Conservation (phyloP, 2,329 filamentous ascomycete species). For the Huntiella savannae region DNA sequence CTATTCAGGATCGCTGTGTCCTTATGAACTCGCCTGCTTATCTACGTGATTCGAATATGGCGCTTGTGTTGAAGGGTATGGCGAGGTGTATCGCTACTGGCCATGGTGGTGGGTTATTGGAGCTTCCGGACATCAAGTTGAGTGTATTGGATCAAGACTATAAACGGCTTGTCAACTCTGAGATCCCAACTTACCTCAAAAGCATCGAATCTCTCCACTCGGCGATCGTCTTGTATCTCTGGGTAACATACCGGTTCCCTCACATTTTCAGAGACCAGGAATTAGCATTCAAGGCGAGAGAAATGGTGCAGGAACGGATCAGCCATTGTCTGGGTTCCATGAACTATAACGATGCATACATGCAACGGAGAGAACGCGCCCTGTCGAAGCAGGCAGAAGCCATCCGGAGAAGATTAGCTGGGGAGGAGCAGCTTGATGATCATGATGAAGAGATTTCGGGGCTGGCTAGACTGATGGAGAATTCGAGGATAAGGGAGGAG, state of each 20-base stretch:
- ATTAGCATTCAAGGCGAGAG: slow-evolving; percentile 63
- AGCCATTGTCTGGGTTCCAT: slow-evolving; percentile 27
- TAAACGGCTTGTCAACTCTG: slow-evolving; percentile 18
- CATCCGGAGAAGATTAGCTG: no score
- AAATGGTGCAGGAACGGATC: slow-evolving; percentile 58
- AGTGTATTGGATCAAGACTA: slow-evolving; percentile 51
- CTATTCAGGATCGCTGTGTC: slow-evolving; percentile 43
- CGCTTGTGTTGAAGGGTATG: slow-evolving; percentile 38
- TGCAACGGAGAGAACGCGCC: slow-evolving; percentile 16
- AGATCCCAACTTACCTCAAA: slow-evolving; percentile 37
- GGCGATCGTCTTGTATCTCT: slow-evolving; percentile 67
- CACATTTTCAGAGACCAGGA: slow-evolving; percentile 59
- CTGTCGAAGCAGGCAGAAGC: no score
- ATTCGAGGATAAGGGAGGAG: no score
- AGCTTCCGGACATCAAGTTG: slow-evolving; percentile 51
- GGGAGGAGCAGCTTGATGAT: background rate
- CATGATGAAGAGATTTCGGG: background rate
- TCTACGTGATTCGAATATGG: slow-evolving; percentile 29
- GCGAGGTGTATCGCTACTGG: slow-evolving; percentile 52
- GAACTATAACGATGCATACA: slow-evolving; percentile 16
- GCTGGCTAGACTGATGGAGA: background rate
- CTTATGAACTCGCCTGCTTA: slow-evolving; percentile 46
- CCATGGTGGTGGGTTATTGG: slow-evolving; percentile 46
- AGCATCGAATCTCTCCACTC: slow-evolving; percentile 65
- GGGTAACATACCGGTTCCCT: slow-evolving; percentile 78